Percentiles rank a stretch among this genome's conserved stretches.
phyloP scores from a whole-genome alignment of 441 rosid species.

The Omphalea diandra region DNA sequence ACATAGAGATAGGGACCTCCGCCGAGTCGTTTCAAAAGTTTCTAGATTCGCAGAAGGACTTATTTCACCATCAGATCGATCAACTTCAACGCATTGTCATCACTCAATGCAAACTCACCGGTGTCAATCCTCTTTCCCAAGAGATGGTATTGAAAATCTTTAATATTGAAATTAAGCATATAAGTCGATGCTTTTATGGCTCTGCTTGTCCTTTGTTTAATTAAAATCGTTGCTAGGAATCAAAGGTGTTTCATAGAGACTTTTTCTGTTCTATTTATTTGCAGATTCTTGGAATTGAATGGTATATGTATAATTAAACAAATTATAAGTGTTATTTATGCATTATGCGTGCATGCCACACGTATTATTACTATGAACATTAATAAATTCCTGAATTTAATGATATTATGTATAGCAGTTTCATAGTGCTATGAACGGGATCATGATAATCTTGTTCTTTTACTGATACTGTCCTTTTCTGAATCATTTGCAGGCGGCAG shows the following conservation, averaged over 20 bases:
- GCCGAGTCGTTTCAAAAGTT: constrained; percentile 60
- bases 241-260: too few relatives aligned
- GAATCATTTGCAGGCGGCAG: constrained; percentile 70
- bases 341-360: neutral
- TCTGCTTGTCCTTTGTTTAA: too few relatives aligned
- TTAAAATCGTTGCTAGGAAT: too few relatives aligned
- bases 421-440: too few relatives aligned
- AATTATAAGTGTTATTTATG: neutral
- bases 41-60: constrained; percentile 64
- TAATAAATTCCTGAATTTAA: neutral
- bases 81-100: constrained; percentile 77
- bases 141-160: constrained; percentile 59
- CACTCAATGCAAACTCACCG: constrained; percentile 91
- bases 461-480: constrained; percentile 13
- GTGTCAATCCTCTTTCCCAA: constrained; percentile 98
- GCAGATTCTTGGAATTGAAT: too few relatives aligned
- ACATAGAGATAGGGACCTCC: constrained; percentile 66
- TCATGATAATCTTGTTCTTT: neutral
- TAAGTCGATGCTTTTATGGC: too few relatives aligned
- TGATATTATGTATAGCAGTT: neutral
- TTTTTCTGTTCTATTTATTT: too few relatives aligned
- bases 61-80: constrained; percentile 84
- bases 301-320: too few relatives aligned
- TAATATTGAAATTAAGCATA: neutral
- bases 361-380: neutral